These are phyloP conservation scores for Xylariales sp. DNA, from an alignment of 2,329 filamentous ascomycete genomes.

Conservation along the genomic window DNA sequence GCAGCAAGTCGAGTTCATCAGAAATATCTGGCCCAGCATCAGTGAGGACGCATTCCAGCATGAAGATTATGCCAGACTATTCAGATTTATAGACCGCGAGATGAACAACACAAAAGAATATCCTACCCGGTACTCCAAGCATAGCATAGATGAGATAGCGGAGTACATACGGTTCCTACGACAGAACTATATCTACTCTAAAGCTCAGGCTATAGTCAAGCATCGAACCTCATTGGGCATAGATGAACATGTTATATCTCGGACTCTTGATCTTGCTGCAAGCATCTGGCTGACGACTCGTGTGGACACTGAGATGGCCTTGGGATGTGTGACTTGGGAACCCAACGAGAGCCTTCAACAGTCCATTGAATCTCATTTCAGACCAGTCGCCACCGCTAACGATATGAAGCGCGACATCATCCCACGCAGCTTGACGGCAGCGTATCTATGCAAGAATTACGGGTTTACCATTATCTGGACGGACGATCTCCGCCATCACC, in stretches of 20 bases:
- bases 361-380: conserved; percentile 3
- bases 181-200: conserved; percentile 1
- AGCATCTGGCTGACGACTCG: conserved; percentile 10
- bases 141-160: conserved; percentile 10
- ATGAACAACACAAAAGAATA: not conserved
- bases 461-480: conserved; percentile 2
- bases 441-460: conserved; percentile 10
- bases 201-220: conserved; percentile 4
- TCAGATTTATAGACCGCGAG: conserved; percentile 3
- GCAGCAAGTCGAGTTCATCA: conserved; percentile 11
- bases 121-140: conserved; percentile 2
- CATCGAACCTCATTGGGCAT: not conserved
- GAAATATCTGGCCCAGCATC: conserved; percentile 14
- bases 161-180: conserved; percentile 14
- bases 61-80: conserved; percentile 6
- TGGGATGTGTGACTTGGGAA: not conserved
- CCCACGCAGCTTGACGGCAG: conserved; percentile 3
- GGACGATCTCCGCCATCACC: conserved; percentile 1
- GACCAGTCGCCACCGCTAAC: not conserved
- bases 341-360: not conserved
- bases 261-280: conserved; percentile 16
- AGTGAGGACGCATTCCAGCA: conserved; percentile 8
- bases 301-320: not conserved
- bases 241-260: not conserved
- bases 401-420: conserved; percentile 11